These are phyloP conservation scores for Alternaria atra DNA, from an alignment of 2,329 filamentous ascomycete genomes.

Conservation along the genomic window DNA sequence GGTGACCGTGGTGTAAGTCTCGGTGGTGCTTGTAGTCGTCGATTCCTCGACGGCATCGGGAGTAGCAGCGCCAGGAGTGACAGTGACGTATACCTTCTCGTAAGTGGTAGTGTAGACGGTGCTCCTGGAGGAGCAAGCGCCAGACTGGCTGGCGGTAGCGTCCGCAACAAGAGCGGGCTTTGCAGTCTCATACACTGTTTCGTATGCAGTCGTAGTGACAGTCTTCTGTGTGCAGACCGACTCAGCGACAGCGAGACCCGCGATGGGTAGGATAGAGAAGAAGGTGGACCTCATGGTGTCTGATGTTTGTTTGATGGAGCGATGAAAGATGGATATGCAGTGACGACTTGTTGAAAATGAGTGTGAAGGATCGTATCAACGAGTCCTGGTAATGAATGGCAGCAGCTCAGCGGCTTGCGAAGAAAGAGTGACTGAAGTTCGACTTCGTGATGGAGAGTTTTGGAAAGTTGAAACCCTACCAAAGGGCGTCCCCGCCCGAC, in stretches of 20 bases:
- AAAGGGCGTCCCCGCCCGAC: constrained; percentile 14
- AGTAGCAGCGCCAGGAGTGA: constrained; percentile 17
- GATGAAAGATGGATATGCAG: constrained; percentile 9
- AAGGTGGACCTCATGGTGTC: constrained; percentile 40
- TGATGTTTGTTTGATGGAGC: constrained; percentile 9
- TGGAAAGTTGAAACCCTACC: constrained; percentile 15
- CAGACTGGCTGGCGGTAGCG: constrained; percentile 7
- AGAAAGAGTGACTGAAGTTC: constrained; percentile 27
- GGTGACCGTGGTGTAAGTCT: constrained; percentile 28
- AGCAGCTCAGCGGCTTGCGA: constrained; percentile 42
- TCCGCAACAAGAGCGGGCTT: constrained; percentile 5
- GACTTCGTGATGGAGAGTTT: constrained; percentile 16
- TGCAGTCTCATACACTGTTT: constrained; percentile 18
- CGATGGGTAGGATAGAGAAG: constrained; percentile 37
- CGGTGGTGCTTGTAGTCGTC: constrained; percentile 23
- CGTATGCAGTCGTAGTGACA: constrained; percentile 24
- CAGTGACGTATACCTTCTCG: constrained; percentile 37
- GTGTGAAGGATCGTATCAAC: constrained; percentile 17
- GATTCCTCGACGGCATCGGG: constrained; percentile 19
- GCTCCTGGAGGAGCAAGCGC: constrained; percentile 11
- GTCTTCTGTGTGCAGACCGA: constrained; percentile 31
- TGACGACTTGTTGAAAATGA: constrained; percentile 13
- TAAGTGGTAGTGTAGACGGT: constrained; percentile 29
- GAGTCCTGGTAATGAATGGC: constrained; percentile 30
- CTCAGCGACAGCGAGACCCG: constrained; percentile 37